Evolutionary conservation across 305 asterid species (phyloP), one percentile per base, ranked within the genome.

Genomic region (Nicotiana rustica): DNA sequence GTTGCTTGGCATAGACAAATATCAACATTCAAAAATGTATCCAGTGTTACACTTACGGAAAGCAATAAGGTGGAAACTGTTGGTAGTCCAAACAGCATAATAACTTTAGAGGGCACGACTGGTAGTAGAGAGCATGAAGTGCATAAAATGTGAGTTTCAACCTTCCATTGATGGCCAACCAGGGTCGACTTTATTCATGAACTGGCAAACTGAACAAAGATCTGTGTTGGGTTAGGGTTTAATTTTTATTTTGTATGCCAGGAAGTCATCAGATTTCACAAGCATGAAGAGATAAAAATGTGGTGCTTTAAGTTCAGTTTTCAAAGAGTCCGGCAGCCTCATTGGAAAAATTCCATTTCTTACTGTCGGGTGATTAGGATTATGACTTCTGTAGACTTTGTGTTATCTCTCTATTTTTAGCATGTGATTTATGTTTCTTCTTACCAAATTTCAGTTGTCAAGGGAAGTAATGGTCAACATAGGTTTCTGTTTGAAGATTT

Each of bases 401-500:
- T 41, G 47, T 41, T 41, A 6, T 41, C 44, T 69, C 35, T 69
- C 59, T 69, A 41, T 69, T 69, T 69, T 69, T 15, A 69, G 19
- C 21, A 10, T 69, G 19, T 69, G 12, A 33, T 25, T 17, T 41
- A 41, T 38, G 33, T 18, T 18, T 69, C 59, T 36, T 69, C 44
- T 12, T 56, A 69, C 77, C 7, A 6, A 41, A 41, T 2, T 41
- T 69, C 57, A 0, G 25, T 69, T 38, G 77, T 17, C n/a, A 15
- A 38, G 59, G n/a, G 29, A 25, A 25, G 29, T 25, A 69, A 41
- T 41, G 59, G 44, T 44, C 33, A 38, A 67, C 76, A 9, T 69
- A 69, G 57, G 25, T 69, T 38, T 69, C 77, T 38, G 7, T 69
- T 18, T 55, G 57, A 69, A 38, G 77, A 38, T 69, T 21, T 69